Evolutionary conservation across 192 early-diverging fungal genomes (phyloP).

Genomic region (Backusella circina): DNA sequence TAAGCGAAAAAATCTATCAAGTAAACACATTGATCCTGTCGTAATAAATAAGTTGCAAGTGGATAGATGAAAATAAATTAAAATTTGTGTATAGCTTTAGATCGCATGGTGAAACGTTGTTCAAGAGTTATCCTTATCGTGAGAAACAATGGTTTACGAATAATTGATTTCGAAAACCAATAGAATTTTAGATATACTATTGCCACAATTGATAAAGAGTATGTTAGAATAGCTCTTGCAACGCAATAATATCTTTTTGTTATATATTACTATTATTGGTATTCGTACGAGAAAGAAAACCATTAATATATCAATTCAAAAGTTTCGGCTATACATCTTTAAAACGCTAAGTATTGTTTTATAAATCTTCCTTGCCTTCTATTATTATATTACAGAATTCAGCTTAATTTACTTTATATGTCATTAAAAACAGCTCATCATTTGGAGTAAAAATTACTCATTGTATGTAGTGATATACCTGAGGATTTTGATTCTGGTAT

Average conservation of each 20-base stretch:
- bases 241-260: not conserved
- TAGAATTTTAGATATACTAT: not conserved
- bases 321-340: not conserved
- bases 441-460: not conserved
- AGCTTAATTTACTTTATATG: not conserved
- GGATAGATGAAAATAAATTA: not conserved
- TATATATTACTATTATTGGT: not conserved
- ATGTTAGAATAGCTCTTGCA: not conserved
- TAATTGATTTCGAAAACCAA: not conserved
- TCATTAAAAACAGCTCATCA: not conserved
- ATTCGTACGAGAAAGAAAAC: not conserved
- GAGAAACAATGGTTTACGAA: not conserved
- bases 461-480: not conserved
- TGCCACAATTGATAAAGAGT: not conserved
- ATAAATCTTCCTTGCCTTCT: not conserved
- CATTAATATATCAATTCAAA: not conserved
- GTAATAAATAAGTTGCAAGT: no score
- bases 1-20: not conserved
- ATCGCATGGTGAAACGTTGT: not conserved
- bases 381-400: not conserved
- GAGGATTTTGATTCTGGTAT: not conserved
- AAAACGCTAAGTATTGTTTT: not conserved
- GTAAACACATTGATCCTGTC: not conserved
- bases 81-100: not conserved
- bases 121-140: not conserved